Conservation (phyloP, 441 rosid species). For the Hura crepitans region DNA sequence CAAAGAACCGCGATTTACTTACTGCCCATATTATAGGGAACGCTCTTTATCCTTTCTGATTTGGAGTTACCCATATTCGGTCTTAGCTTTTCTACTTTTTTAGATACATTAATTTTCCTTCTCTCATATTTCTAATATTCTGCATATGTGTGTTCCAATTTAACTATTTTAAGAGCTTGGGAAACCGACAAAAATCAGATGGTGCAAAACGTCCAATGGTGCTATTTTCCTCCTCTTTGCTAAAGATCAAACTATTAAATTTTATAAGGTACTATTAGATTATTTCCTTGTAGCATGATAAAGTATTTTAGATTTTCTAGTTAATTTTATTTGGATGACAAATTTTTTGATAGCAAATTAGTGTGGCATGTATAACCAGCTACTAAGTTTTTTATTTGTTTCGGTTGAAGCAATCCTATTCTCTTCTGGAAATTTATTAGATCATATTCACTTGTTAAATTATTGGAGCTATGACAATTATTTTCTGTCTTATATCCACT, state of each 20-base stretch:
- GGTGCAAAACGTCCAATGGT: constrained; percentile 88
- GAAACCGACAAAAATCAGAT: constrained; percentile 92
- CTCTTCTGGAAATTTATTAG: too few species aligned
- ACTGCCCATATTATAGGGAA: too few species aligned
- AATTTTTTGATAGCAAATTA: neutral
- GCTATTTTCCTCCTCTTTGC: constrained; percentile 90
- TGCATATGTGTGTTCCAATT: constrained; percentile 42
- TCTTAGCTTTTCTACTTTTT: too few species aligned
- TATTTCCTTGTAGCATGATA: constrained; percentile 5
- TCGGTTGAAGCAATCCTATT: too few species aligned
- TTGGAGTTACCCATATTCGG: too few species aligned
- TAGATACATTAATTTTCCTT: constrained; percentile 9
- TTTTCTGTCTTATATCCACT: too few species aligned
- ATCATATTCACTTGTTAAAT: too few species aligned
- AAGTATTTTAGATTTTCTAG: neutral
- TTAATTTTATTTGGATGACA: neutral
- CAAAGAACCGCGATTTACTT: too few species aligned
- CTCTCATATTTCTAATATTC: neutral
- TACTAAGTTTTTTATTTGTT: neutral
- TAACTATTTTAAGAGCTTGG: constrained; percentile 98
- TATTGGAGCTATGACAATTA: too few species aligned
- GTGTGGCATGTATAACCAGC: neutral
- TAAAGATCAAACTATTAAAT: constrained; percentile 89
- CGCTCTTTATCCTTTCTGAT: too few species aligned
- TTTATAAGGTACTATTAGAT: constrained; percentile 71